Conservation (phyloP, 179 eudicot species). For the Actinidia chinensis region DNA sequence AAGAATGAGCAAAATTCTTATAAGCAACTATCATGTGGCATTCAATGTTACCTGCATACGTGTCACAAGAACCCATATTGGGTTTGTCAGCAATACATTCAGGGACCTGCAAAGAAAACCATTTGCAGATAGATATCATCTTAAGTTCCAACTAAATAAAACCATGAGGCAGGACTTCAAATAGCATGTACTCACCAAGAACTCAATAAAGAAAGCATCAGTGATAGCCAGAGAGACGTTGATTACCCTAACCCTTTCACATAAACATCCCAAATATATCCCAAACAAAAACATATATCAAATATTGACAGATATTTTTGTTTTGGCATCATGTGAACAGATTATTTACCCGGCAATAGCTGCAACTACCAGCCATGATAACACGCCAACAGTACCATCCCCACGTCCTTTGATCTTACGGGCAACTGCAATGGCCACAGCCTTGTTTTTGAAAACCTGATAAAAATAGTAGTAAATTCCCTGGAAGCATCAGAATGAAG, state of each 20-base stretch:
- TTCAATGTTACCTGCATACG: constrained; percentile 82
- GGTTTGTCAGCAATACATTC: constrained; percentile 84
- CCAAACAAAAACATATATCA: background rate
- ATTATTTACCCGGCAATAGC: constrained; percentile 78
- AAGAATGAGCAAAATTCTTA: background rate
- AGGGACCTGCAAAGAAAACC: constrained; percentile 58
- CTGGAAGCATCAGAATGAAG: constrained; percentile 38
- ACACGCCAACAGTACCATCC: constrained; percentile 85
- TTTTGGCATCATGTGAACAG: background rate
- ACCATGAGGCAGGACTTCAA: background rate
- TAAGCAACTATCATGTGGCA: constrained; percentile 13
- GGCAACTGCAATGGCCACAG: constrained; percentile 65
- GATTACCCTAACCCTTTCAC: background rate
- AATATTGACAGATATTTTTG: background rate
- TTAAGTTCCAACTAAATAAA: background rate
- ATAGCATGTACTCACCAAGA: background rate
- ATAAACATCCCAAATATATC: background rate
- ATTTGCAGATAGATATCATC: constrained; percentile 16
- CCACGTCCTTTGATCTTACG: constrained; percentile 66
- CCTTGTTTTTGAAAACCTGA: constrained; percentile 94
- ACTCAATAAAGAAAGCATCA: background rate
- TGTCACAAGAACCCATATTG: constrained; percentile 96
- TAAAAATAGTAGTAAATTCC: constrained; percentile 92
- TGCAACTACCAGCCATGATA: constrained; percentile 87
- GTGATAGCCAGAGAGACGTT: background rate